Evolutionary conservation across 2,329 filamentous ascomycete genomes (phyloP), one percentile per base, ranked within the genome.

Genomic region (Penicillium sp.): DNA sequence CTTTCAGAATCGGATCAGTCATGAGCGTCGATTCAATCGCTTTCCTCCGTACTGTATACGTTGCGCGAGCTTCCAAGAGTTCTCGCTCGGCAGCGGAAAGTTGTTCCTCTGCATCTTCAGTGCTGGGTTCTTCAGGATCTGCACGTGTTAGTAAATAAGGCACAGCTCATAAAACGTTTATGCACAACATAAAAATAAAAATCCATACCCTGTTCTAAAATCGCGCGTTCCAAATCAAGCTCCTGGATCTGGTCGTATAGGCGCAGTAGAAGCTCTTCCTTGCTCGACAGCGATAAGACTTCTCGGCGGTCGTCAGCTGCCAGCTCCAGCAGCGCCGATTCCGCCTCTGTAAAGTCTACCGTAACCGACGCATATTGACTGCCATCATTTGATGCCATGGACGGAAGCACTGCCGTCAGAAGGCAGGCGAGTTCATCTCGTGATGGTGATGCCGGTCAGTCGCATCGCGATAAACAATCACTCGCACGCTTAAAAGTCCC

Each of bases 1-100:
- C 87, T 66, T 89, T 90, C 57, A 95, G 76, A 42, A 89, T 85
- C 7, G 91, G 90, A 64, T 90, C 87, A 56, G 86, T 85, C 63
- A 84, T 83, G 62, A 94, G 73, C 53, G 90, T 84, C 47, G 81
- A 84, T 60, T 88, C 84, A 21, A 86, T 78, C 21, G 89, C 85
- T 59, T 84, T 84, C 68, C 87, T 87, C 61, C 84, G 84, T 56
- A 93, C 78, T 42, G 84, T 80, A 71, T 90, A 89, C 57, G 80
- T 80, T 55, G 89, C 85, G 66, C 85, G 85, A 24, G 89, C 84
- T 63, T 90, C 82, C 28, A 93, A 78, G 21, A 90, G 81, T 51
- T 85, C 84, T 54, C 80, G 78, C 70, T 91, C 84, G 6, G 85
- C 84, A 53, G 67, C 64, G 57, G 70, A 74, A 63, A 83, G 72